Evolutionary conservation across 371 early-diverging fungal genomes (phyloP).

Genomic region (Sporodiniella umbellata): DNA sequence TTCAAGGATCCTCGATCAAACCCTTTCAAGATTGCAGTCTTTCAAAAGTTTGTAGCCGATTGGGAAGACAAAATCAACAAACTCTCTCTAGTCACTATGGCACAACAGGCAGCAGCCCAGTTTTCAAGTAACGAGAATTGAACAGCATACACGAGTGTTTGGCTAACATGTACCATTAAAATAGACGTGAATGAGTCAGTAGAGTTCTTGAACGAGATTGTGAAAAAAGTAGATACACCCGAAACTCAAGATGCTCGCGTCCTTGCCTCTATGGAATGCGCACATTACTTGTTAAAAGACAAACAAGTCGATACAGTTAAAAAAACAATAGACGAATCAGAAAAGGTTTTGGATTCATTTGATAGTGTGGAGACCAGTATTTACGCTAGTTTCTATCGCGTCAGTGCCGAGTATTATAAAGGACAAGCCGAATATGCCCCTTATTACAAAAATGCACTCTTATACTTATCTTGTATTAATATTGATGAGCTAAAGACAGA

Average conservation of each 20-base stretch:
- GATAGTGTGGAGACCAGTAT: slow-evolving; percentile 85
- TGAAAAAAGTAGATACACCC: slow-evolving; percentile 66
- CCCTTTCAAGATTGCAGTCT: slow-evolving; percentile 77
- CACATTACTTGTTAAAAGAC: slow-evolving; percentile 74
- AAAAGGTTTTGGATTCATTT: slow-evolving; percentile 79
- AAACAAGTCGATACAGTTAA: slow-evolving; percentile 79
- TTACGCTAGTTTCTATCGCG: slow-evolving; percentile 91
- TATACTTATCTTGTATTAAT: slow-evolving; percentile 89
- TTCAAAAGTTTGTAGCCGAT: slow-evolving; percentile 86
- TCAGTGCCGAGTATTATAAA: slow-evolving; percentile 95
- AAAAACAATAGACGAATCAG: slow-evolving; percentile 80
- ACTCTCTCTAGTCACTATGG: slow-evolving; percentile 82
- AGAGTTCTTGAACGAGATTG: slow-evolving; percentile 62
- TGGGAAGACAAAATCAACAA: slow-evolving; percentile 94
- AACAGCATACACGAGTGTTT: neutral
- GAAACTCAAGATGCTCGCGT: slow-evolving; percentile 81
- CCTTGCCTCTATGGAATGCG: slow-evolving; percentile 83
- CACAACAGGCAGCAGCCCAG: slow-evolving; percentile 73
- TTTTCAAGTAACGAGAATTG: slow-evolving; percentile 56
- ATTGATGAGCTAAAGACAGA: slow-evolving; percentile 69
- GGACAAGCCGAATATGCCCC: slow-evolving; percentile 88
- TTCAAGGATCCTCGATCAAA: slow-evolving; percentile 74
- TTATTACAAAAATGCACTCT: slow-evolving; percentile 92
- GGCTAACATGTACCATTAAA: no score
- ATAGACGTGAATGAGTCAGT: slow-evolving; percentile 63